A percentile compares a stretch with the other conserved stretches of the same genome.
Conservation (phyloP, 1,284 basidiomycete genomes). For the Cryptococcus maquisensis region DNA sequence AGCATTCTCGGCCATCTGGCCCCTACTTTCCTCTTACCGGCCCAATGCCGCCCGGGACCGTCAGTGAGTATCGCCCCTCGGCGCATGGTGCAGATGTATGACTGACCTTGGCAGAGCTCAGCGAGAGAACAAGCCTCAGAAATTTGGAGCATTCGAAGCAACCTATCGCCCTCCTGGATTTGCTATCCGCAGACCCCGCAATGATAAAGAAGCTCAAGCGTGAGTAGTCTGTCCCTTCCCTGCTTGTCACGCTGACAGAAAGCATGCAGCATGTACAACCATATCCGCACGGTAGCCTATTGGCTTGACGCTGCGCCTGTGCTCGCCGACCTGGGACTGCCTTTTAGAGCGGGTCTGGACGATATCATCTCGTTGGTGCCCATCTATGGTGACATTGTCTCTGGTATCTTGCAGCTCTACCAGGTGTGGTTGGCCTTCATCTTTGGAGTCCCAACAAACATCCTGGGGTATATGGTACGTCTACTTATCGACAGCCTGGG, state of each 20-base stretch:
- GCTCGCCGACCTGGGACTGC: conserved; percentile 45
- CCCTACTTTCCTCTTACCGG: conserved; percentile 28
- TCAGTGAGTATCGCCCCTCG: conserved; percentile 9
- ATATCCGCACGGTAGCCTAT: conserved; percentile 45
- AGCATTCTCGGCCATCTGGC: conserved; percentile 25
- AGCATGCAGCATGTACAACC: conserved; percentile 47
- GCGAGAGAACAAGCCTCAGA: conserved; percentile 15
- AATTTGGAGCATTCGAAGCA: conserved; percentile 45
- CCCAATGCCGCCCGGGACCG: conserved; percentile 29
- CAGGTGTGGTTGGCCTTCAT: conserved; percentile 45
- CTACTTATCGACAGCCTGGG: neutral
- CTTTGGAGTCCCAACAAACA: conserved; percentile 36
- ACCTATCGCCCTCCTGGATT: conserved; percentile 34
- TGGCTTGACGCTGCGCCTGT: conserved; percentile 49
- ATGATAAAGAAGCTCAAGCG: conserved; percentile 44
- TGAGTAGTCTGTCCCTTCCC: conserved; percentile 23
- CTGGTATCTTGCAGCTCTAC: conserved; percentile 46
- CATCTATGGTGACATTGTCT: conserved; percentile 46
- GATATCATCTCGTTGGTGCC: conserved; percentile 49
- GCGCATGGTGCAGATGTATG: neutral
- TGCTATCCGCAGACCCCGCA: conserved; percentile 30
- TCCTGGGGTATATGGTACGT: conserved; percentile 44
- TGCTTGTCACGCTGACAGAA: conserved; percentile 6
- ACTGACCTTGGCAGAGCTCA: conserved; percentile 5
- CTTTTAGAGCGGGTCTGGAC: conserved; percentile 48